These are phyloP conservation scores for Diospyros lotus DNA, from an alignment of 148 eudicot genomes.

Conservation along the genomic window DNA sequence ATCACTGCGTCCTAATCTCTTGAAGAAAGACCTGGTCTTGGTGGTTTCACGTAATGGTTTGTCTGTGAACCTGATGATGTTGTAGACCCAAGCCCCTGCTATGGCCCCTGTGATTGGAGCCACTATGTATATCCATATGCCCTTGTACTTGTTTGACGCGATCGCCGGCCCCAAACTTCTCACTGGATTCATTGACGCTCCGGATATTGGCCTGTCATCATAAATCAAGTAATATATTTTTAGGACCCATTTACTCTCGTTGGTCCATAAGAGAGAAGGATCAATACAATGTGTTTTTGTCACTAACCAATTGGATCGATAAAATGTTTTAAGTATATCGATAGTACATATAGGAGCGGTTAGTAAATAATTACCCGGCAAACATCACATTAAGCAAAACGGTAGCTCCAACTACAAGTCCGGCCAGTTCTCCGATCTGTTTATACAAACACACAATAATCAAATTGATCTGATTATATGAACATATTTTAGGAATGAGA, in stretches of 20 bases:
- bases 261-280: no score
- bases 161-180: constrained; percentile 54
- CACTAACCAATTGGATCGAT: no score
- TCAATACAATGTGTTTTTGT: no score
- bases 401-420: constrained; percentile 53
- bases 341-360: not conserved
- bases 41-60: constrained; percentile 41
- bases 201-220: constrained; percentile 35
- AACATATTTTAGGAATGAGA: no score
- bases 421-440: constrained; percentile 63
- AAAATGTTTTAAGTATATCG: no score
- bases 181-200: constrained; percentile 63
- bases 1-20: not conserved
- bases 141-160: constrained; percentile 26
- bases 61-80: constrained; percentile 34
- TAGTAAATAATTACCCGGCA: constrained; percentile 29
- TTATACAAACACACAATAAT: not conserved
- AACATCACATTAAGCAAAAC: constrained; percentile 50
- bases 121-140: constrained; percentile 45
- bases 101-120: constrained; percentile 40
- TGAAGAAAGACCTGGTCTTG: constrained; percentile 40
- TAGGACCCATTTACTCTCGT: no score
- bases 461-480: no score
- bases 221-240: not conserved
- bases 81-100: constrained; percentile 47